phyloP scores from a whole-genome alignment of 2,329 filamentous ascomycete species.

The Zasmidium citrigriseum region DNA sequence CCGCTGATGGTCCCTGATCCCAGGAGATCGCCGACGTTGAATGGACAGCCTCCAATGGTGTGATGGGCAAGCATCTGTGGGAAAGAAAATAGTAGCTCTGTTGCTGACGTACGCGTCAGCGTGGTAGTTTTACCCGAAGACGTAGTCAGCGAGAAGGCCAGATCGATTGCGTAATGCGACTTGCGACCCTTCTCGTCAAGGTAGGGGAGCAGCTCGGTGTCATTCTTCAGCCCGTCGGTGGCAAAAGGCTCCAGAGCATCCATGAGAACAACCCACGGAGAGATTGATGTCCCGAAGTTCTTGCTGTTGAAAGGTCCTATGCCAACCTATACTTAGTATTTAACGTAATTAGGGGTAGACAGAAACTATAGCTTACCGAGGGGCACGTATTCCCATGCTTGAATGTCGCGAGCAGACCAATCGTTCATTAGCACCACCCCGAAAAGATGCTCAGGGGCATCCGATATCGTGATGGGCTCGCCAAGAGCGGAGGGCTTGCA shows the following conservation, averaged over 20 bases:
- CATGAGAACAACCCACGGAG: slow-evolving; percentile 74
- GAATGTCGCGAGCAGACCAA: slow-evolving; percentile 82
- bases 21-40: slow-evolving; percentile 73
- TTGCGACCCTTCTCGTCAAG: slow-evolving; percentile 62
- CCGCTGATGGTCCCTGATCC: slow-evolving; percentile 81
- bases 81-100: slow-evolving; percentile 77
- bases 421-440: slow-evolving; percentile 83
- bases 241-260: slow-evolving; percentile 74
- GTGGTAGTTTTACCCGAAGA: slow-evolving; percentile 47
- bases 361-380: slow-evolving; percentile 74
- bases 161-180: slow-evolving; percentile 67
- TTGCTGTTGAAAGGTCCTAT: slow-evolving; percentile 82
- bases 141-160: slow-evolving; percentile 63
- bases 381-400: slow-evolving; percentile 82
- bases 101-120: slow-evolving; percentile 62
- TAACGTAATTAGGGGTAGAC: no score
- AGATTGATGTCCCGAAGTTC: slow-evolving; percentile 78
- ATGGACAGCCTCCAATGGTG: slow-evolving; percentile 71
- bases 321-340: slow-evolving; percentile 79
- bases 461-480: slow-evolving; percentile 60
- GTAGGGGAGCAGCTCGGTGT: slow-evolving; percentile 60
- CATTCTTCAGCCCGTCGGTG: slow-evolving; percentile 56
- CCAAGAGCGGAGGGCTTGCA: slow-evolving; percentile 66
- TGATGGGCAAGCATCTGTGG: slow-evolving; percentile 82
- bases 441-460: slow-evolving; percentile 73